Percentiles rank a stretch among this genome's conserved stretches.
These are phyloP conservation scores for Talaromyces atroroseus DNA, from an alignment of 2,329 filamentous ascomycete species.

Conservation along the genomic window DNA sequence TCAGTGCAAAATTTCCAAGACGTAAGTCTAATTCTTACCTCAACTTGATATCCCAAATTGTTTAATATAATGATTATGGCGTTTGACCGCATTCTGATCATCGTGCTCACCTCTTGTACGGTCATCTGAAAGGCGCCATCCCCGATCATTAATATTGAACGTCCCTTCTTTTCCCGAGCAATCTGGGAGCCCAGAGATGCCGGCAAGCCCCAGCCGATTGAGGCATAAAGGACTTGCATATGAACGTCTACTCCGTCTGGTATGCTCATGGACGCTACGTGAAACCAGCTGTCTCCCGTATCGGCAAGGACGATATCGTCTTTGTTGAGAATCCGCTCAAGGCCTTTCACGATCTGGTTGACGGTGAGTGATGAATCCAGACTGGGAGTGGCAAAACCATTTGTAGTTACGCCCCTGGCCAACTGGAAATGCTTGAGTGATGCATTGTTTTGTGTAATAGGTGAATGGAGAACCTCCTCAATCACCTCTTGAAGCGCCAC, in stretches of 20 bases:
- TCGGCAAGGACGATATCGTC: not conserved
- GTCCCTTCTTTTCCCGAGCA: slow-evolving; percentile 38
- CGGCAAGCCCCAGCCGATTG: not conserved
- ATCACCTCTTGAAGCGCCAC: not conserved
- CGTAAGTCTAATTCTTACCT: slow-evolving; percentile 56
- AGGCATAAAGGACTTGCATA: not conserved
- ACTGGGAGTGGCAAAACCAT: not conserved
- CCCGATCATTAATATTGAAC: slow-evolving; percentile 69
- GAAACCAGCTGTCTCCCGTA: not conserved
- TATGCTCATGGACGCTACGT: not conserved
- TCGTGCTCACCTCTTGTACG: slow-evolving; percentile 74
- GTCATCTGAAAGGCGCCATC: slow-evolving; percentile 83
- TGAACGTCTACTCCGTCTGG: not conserved
- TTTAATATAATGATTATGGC: slow-evolving; percentile 78
- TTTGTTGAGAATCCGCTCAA: not conserved
- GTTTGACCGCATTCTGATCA: slow-evolving; percentile 66
- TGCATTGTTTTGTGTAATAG: not conserved
- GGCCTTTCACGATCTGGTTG: not conserved
- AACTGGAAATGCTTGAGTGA: not conserved
- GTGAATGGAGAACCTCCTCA: not conserved
- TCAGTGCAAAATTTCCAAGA: not conserved
- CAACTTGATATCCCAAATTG: slow-evolving; percentile 80
- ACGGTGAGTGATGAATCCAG: not conserved
- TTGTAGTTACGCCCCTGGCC: not conserved
- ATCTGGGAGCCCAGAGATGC: not conserved